Percentiles rank a stretch among this genome's conserved stretches.
phyloP scores from a whole-genome alignment of 2,329 filamentous ascomycete species.

The Gnomoniopsis sp. region DNA sequence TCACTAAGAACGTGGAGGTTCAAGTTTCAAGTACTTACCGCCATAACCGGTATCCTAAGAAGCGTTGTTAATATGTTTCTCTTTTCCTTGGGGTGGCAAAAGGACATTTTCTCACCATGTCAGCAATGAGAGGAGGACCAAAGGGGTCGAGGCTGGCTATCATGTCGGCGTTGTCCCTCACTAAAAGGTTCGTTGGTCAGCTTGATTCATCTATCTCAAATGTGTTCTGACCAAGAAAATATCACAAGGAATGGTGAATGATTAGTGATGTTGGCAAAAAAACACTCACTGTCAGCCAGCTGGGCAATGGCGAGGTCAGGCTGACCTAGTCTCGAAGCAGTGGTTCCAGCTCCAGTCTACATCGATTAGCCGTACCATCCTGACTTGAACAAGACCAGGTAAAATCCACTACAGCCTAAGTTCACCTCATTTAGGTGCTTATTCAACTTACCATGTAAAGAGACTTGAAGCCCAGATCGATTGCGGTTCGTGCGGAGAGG shows the following conservation, averaged over 20 bases:
- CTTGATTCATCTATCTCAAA: no score
- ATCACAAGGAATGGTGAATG: no score
- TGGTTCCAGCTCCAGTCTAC: constrained; percentile 60
- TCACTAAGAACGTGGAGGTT: no score
- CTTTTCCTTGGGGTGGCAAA: not conserved
- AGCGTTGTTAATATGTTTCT: not conserved
- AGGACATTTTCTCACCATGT: constrained; percentile 28
- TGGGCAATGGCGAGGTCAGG: constrained; percentile 58
- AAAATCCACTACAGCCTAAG: no score
- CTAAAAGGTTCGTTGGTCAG: not conserved
- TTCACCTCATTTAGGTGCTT: no score
- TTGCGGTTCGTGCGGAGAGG: constrained; percentile 55
- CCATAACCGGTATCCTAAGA: constrained; percentile 48
- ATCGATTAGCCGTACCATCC: not conserved
- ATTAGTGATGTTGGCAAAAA: not conserved
- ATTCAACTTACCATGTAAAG: constrained; percentile 56
- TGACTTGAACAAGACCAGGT: no score
- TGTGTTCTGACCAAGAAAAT: no score
- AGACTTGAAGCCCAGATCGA: constrained; percentile 53
- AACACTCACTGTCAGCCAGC: constrained; percentile 37
- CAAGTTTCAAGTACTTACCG: constrained; percentile 28
- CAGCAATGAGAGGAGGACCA: constrained; percentile 45
- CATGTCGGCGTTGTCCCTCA: constrained; percentile 51
- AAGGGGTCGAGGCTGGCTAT: constrained; percentile 46
- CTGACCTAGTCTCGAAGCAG: constrained; percentile 57